Percentiles rank a stretch among this genome's conserved stretches.
phyloP scores from a whole-genome alignment of 208 protist genomes.

The Leishmania arabica region DNA sequence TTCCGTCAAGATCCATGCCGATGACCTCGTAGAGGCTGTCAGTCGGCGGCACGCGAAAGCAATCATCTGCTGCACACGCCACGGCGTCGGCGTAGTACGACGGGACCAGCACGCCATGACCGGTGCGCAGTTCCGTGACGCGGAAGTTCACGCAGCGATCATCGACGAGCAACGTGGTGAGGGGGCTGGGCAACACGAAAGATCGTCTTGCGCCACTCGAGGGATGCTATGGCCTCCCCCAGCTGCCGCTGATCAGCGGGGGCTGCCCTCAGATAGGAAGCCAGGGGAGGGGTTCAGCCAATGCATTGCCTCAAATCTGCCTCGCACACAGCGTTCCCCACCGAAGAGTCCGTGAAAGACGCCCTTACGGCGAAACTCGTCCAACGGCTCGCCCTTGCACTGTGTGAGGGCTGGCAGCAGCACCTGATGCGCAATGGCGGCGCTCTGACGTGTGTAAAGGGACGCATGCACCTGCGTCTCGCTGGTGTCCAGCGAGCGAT shows the following conservation, averaged over 20 bases:
- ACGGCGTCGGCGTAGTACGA: constrained; percentile 28
- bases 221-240: background rate
- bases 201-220: constrained; percentile 41
- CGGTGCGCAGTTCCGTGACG: constrained; percentile 38
- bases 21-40: constrained; percentile 1
- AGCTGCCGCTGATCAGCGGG: background rate
- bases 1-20: background rate
- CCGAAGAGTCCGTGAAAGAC: constrained; percentile 10
- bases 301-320: background rate
- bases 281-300: background rate
- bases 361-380: background rate
- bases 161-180: constrained; percentile 63
- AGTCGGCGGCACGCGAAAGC: background rate
- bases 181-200: constrained; percentile 26
- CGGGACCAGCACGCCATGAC: constrained; percentile 42
- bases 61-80: constrained; percentile 2
- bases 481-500: constrained; percentile 32
- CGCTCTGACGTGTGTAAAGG: constrained; percentile 49
- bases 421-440: constrained; percentile 31
- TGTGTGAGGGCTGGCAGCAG: constrained; percentile 21
- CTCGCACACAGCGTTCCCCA: constrained; percentile 13
- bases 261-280: background rate
- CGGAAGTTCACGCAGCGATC: constrained; percentile 46
- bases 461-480: constrained; percentile 29
- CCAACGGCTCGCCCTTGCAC: background rate